Percentiles rank a stretch among this genome's conserved stretches.
phyloP scores from a whole-genome alignment of 306 rosid species.

The Citrullus mucosospermus region DNA sequence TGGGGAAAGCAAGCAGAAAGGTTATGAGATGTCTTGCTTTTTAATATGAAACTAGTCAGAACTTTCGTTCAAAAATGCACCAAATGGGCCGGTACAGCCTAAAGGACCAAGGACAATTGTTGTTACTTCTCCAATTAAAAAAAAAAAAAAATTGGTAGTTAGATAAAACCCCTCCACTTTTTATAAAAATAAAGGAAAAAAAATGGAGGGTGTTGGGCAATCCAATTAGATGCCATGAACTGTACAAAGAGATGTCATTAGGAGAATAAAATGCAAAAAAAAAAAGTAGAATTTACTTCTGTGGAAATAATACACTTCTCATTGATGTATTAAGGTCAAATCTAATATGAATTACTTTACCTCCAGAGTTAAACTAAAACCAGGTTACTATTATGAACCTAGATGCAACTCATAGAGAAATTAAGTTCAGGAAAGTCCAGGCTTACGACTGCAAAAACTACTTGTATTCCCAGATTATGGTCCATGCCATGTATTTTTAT shows the following conservation, averaged over 20 bases:
- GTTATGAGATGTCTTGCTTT: not conserved
- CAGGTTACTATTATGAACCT: not conserved
- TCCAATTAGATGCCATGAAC: not conserved
- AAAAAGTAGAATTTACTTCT: not conserved
- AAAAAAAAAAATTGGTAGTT: no score
- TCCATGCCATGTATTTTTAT: not conserved
- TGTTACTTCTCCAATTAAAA: not conserved
- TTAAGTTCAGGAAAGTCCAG: not conserved
- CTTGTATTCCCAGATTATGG: not conserved
- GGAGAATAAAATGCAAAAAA: not conserved
- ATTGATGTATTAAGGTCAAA: not conserved
- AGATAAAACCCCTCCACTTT: not conserved
- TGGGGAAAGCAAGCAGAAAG: constrained; percentile 17
- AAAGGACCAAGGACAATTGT: not conserved
- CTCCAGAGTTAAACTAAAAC: not conserved
- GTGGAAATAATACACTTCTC: not conserved
- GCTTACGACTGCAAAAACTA: not conserved
- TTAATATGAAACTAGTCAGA: not conserved
- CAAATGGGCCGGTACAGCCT: not conserved
- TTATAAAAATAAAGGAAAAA: no score
- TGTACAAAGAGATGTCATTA: not conserved
- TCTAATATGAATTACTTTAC: not conserved
- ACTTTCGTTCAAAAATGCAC: not conserved
- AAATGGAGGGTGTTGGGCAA: not conserved
- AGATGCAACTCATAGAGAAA: not conserved